phyloP scores from a whole-genome alignment of 2,329 filamentous ascomycete species.

The Cordyceps javanica region DNA sequence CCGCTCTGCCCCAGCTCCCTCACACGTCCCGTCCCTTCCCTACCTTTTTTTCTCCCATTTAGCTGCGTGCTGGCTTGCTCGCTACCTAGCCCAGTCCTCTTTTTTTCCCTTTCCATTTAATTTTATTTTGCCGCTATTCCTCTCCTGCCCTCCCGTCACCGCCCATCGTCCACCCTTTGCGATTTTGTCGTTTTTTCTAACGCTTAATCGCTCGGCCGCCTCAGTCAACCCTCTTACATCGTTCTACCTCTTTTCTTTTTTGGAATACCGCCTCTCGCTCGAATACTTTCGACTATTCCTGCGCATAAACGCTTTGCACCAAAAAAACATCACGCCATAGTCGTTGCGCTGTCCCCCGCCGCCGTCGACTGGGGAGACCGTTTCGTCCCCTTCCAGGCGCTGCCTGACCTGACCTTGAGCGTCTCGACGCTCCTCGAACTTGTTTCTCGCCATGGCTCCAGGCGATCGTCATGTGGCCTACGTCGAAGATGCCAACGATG shows the following conservation, averaged over 20 bases:
- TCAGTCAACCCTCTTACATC: background rate
- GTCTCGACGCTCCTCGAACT: conserved; percentile 3
- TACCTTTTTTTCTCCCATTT: background rate
- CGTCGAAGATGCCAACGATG: conserved; percentile 49
- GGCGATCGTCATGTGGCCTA: conserved; percentile 33
- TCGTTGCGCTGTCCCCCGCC: background rate
- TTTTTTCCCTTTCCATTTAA: background rate
- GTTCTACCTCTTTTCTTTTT: background rate
- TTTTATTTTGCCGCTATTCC: conserved; percentile 11
- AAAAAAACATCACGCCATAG: background rate
- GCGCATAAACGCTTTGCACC: background rate
- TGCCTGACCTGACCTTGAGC: conserved; percentile 11
- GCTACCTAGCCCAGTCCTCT: background rate
- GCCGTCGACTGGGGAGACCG: background rate
- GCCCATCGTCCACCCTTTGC: conserved; percentile 10
- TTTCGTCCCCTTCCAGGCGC: conserved; percentile 6
- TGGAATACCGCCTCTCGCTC: background rate
- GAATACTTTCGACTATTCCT: background rate
- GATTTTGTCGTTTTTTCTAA: conserved; percentile 8
- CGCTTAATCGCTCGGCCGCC: conserved; percentile 1
- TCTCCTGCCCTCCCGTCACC: conserved; percentile 11
- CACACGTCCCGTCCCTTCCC: conserved; percentile 11
- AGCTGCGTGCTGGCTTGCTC: background rate
- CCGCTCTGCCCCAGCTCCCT: conserved; percentile 9
- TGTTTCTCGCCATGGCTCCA: conserved; percentile 34